phyloP scores from a whole-genome alignment of 2,329 filamentous ascomycete species.

The Phialemonium atrogriseum region DNA sequence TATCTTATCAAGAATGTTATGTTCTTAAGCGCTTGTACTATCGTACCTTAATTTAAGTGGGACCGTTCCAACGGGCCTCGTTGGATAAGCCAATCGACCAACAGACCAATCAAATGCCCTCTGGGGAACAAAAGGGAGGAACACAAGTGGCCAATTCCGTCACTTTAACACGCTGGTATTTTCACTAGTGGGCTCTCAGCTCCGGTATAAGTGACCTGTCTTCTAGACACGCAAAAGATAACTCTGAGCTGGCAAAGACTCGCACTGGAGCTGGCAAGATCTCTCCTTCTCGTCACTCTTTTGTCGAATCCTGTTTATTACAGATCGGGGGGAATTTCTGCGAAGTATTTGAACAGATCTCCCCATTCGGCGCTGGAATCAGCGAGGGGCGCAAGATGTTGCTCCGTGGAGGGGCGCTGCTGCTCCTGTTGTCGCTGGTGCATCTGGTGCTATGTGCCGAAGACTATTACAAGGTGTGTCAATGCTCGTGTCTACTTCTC shows the following conservation, averaged over 20 bases:
- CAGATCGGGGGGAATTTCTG: too few species aligned
- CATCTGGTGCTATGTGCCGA: conserved; percentile 52
- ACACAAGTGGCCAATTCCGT: neutral
- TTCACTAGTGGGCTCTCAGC: conserved; percentile 5
- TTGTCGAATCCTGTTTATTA: too few species aligned
- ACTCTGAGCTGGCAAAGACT: too few species aligned
- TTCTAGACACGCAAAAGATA: too few species aligned
- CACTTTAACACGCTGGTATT: conserved; percentile 16
- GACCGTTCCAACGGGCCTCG: too few species aligned
- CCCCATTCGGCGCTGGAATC: conserved; percentile 3
- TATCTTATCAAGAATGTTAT: conserved; percentile 5
- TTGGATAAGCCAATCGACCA: too few species aligned
- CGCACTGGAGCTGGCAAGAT: neutral
- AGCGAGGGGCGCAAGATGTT: conserved; percentile 35
- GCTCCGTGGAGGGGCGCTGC: conserved; percentile 36
- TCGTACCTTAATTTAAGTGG: too few species aligned
- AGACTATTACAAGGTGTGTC: conserved; percentile 69
- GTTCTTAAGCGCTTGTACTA: too few species aligned
- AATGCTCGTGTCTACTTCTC: too few species aligned
- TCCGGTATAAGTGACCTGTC: conserved; percentile 1
- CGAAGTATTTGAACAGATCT: too few species aligned
- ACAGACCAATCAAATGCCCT: conserved; percentile 2
- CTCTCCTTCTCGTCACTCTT: neutral
- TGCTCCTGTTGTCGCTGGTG: conserved; percentile 45
- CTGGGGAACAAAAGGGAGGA: too few species aligned